Percentiles rank a stretch among this genome's conserved stretches.
These are phyloP conservation scores for Asparagopsis taxiformis DNA, from an alignment of 31 red algal species.

Conservation along the genomic window DNA sequence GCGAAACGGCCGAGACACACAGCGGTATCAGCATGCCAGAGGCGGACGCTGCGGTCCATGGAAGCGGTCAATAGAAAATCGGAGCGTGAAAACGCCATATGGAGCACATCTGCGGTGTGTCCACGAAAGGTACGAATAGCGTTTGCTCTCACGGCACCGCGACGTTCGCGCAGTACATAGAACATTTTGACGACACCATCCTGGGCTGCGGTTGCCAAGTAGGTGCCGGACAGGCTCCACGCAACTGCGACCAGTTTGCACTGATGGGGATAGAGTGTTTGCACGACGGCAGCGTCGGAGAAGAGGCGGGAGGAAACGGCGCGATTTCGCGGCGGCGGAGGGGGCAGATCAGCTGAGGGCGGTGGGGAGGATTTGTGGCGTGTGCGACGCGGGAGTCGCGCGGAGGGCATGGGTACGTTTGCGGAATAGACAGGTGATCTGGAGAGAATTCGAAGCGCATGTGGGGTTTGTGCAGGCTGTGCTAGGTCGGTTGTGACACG, in stretches of 20 bases:
- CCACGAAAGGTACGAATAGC: constrained; percentile 47
- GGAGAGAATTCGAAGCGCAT: too few species aligned
- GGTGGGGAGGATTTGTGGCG: too few species aligned
- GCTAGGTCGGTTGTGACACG: too few species aligned
- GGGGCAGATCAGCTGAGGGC: too few species aligned
- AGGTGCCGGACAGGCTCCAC: constrained; percentile 34
- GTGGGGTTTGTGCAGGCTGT: too few species aligned
- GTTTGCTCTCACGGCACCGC: constrained; percentile 4
- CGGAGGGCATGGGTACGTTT: too few species aligned
- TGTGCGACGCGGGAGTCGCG: too few species aligned
- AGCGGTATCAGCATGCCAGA: constrained; percentile 79
- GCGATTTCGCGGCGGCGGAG: too few species aligned
- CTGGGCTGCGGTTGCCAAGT: constrained; percentile 49
- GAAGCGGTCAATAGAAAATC: constrained; percentile 74
- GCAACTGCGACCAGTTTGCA: constrained; percentile 26
- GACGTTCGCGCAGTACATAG: constrained; percentile 9
- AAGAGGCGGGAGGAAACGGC: too few species aligned
- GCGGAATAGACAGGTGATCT: too few species aligned
- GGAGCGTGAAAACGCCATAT: constrained; percentile 49
- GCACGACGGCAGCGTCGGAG: too few species aligned
- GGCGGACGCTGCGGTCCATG: constrained; percentile 82
- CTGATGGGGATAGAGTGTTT: too few species aligned
- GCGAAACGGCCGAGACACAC: constrained; percentile 74
- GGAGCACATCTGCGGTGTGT: constrained; percentile 76
- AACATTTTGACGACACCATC: constrained; percentile 46